Conservation (phyloP, 768 basidiomycete species). For the Amyloporia xantha region DNA sequence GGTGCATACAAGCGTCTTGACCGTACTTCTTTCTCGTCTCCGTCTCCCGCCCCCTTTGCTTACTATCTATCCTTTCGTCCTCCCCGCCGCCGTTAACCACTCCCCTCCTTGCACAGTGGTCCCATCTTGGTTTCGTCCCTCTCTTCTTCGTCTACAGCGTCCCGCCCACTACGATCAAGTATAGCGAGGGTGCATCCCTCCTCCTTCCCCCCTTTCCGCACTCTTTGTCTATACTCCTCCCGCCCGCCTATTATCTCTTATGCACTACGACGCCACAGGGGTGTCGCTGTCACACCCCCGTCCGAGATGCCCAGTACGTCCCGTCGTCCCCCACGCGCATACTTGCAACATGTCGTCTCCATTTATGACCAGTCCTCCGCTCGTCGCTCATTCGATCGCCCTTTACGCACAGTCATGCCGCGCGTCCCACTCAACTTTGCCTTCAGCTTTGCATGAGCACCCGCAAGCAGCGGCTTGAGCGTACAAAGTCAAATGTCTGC, state of each 20-base stretch:
- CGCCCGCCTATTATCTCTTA: too few relatives aligned
- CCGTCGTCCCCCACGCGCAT: too few relatives aligned
- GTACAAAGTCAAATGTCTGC: too few relatives aligned
- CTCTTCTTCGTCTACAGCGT: conserved; percentile 60
- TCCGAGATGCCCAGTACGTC: background rate
- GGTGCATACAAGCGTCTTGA: conserved; percentile 89
- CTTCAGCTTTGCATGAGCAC: conserved; percentile 66
- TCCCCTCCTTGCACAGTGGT: conserved; percentile 42
- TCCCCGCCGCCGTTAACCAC: too few relatives aligned
- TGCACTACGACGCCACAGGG: conserved; percentile 19
- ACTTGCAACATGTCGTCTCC: too few relatives aligned
- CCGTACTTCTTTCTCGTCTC: conserved; percentile 58
- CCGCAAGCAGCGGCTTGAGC: too few relatives aligned
- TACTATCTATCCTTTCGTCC: background rate
- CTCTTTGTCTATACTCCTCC: too few relatives aligned
- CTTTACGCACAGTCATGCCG: conserved; percentile 40
- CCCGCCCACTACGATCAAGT: conserved; percentile 59
- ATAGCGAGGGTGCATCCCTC: conserved; percentile 52
- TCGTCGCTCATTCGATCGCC: too few relatives aligned
- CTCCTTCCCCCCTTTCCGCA: conserved; percentile 1
- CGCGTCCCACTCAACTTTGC: conserved; percentile 62
- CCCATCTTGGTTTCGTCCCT: conserved; percentile 68
- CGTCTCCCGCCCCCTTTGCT: background rate
- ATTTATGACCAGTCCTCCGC: background rate
- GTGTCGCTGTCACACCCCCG: conserved; percentile 22